Percentiles rank a stretch among this genome's conserved stretches.
Evolutionary conservation across 1,139 yeast species (phyloP).

Genomic region (Protomyces pachydermus): DNA sequence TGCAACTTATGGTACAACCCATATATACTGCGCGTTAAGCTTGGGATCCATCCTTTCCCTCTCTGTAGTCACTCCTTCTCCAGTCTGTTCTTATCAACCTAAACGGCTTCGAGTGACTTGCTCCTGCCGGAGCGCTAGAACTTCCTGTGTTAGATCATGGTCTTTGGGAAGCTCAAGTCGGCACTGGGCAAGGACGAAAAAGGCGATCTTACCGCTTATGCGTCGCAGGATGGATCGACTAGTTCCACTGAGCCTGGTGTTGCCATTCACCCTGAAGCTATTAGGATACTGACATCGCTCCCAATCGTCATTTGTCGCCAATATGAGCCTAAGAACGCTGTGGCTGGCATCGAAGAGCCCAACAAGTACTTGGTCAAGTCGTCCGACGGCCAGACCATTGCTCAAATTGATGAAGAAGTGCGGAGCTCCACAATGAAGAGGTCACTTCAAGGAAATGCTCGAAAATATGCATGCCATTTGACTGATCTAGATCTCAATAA

Average conservation of each 20-base stretch:
- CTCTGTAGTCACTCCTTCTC: no score
- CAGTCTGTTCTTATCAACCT: no score
- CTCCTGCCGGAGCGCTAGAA: no score
- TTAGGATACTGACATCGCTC: slow-evolving; percentile 43
- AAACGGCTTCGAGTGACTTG: no score
- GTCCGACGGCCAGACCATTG: slow-evolving; percentile 68
- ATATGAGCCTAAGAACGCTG: slow-evolving; percentile 80
- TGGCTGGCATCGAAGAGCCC: slow-evolving; percentile 87
- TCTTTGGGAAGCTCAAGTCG: neutral
- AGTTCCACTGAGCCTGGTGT: neutral
- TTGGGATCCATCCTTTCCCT: no score
- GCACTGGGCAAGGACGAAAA: neutral
- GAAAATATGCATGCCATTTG: slow-evolving; percentile 54
- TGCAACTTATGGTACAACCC: no score
- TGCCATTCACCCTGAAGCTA: neutral
- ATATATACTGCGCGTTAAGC: no score
- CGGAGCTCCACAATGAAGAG: slow-evolving; percentile 45
- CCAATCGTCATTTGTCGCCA: slow-evolving; percentile 81
- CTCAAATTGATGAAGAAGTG: slow-evolving; percentile 59
- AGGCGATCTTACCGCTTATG: no score
- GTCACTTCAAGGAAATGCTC: slow-evolving; percentile 57
- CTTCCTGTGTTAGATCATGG: neutral
- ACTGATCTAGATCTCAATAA: slow-evolving; percentile 66
- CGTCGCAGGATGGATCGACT: no score
- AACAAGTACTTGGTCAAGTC: slow-evolving; percentile 68